These are phyloP conservation scores for Boletus rubropictus DNA, from an alignment of 768 basidiomycete species.

Conservation along the genomic window DNA sequence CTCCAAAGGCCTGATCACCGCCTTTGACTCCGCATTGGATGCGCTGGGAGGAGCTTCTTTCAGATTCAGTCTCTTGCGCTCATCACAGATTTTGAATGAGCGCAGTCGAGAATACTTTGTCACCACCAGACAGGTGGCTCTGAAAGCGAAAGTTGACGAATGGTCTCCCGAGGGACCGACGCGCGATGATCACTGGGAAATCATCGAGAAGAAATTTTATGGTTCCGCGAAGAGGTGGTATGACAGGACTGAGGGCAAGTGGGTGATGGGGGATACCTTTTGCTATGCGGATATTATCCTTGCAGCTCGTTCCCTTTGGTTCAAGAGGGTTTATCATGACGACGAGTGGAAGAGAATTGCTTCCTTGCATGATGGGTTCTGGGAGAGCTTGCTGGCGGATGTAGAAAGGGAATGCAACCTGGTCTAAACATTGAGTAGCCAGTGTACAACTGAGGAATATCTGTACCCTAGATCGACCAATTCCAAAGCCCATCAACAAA, in stretches of 20 bases:
- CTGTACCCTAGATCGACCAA: no score
- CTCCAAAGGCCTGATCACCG: slow-evolving; percentile 20
- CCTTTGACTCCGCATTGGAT: slow-evolving; percentile 9
- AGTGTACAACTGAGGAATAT: no score
- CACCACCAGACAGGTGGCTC: slow-evolving; percentile 26
- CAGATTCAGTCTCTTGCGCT: slow-evolving; percentile 19
- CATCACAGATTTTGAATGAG: slow-evolving; percentile 27
- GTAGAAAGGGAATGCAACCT: slow-evolving; percentile 25
- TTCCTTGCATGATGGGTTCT: slow-evolving; percentile 24
- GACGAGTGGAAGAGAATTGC: slow-evolving; percentile 27
- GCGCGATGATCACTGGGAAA: slow-evolving; percentile 27
- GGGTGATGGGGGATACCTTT: slow-evolving; percentile 28
- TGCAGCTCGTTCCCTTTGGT: slow-evolving; percentile 10
- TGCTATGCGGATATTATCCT: slow-evolving; percentile 31
- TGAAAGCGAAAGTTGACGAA: slow-evolving; percentile 37
- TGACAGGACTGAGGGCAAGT: slow-evolving; percentile 22
- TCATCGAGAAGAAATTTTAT: slow-evolving; percentile 12
- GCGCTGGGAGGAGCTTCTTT: slow-evolving; percentile 1
- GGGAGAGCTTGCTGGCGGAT: slow-evolving; percentile 21
- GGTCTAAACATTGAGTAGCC: not conserved
- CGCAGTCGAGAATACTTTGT: slow-evolving; percentile 36
- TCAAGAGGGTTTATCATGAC: slow-evolving; percentile 14
- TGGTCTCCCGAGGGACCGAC: slow-evolving; percentile 33
- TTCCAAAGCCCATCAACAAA: no score
- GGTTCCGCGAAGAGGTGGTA: slow-evolving; percentile 15